Conservation (phyloP, 306 rosid species). For the Chamaecrista fasciculata region DNA sequence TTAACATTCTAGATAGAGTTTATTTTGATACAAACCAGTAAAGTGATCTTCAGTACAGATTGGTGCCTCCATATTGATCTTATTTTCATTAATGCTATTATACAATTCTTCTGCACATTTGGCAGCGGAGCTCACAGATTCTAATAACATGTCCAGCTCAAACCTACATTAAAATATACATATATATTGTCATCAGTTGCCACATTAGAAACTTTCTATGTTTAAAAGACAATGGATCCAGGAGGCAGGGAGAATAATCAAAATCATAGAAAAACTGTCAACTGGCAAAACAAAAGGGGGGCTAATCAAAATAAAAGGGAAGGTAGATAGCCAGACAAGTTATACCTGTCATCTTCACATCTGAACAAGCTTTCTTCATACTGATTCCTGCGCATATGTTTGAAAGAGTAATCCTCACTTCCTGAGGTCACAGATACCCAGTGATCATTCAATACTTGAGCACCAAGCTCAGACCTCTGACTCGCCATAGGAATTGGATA, state of each 20-base stretch:
- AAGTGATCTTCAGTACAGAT: slow-evolving; percentile 76
- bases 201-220: slow-evolving; percentile 9
- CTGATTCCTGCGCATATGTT: slow-evolving; percentile 96
- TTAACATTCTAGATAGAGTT: slow-evolving; percentile 18
- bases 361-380: slow-evolving; percentile 94
- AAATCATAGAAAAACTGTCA: slow-evolving; percentile 18
- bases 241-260: neutral
- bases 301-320: neutral
- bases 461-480: slow-evolving; percentile 90
- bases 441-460: slow-evolving; percentile 87
- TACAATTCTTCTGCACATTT: slow-evolving; percentile 84
- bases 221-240: slow-evolving; percentile 20
- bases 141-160: slow-evolving; percentile 97
- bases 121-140: slow-evolving; percentile 86
- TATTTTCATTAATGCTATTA: slow-evolving; percentile 62
- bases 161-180: slow-evolving; percentile 53
- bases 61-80: slow-evolving; percentile 53
- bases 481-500: slow-evolving; percentile 87
- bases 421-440: slow-evolving; percentile 99
- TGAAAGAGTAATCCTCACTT: slow-evolving; percentile 98
- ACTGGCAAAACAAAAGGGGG: neutral
- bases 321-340: neutral
- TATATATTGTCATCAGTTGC: slow-evolving; percentile 19
- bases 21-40: slow-evolving; percentile 59
- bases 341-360: slow-evolving; percentile 98